Evolutionary conservation across 163 green algal genomes (phyloP).

Genomic region (Chlamydomonas reinhardtii): DNA sequence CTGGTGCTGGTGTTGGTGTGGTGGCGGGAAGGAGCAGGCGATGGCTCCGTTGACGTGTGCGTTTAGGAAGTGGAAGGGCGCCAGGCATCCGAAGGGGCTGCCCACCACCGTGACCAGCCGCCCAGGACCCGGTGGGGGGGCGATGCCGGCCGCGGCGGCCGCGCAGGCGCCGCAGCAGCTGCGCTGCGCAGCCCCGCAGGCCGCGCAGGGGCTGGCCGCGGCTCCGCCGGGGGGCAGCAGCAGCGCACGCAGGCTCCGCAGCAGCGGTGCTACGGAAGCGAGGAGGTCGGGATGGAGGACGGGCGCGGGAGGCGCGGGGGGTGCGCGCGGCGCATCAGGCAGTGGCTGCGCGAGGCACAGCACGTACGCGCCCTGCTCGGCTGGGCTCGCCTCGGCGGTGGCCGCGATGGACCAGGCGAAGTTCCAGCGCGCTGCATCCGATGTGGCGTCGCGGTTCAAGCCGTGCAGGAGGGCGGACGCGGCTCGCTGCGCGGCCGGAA

Average conservation of each 20-base stretch:
- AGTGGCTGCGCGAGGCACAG: constrained; percentile 27
- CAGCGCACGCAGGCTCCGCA: too few species aligned
- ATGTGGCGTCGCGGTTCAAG: constrained; percentile 1
- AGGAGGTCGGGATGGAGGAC: too few species aligned
- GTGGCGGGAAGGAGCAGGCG: constrained; percentile 27
- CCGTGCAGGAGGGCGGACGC: constrained; percentile 6
- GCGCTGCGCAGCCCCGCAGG: too few species aligned
- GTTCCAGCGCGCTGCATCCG: not conserved
- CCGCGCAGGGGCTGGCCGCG: too few species aligned
- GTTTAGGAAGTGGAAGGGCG: constrained; percentile 70
- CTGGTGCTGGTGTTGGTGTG: not conserved
- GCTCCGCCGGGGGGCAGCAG: too few species aligned
- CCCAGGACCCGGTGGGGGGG: not conserved
- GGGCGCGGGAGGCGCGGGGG: too few species aligned
- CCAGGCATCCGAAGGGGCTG: constrained; percentile 73
- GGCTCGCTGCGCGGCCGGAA: not conserved
- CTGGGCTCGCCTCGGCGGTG: not conserved
- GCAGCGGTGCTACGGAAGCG: too few species aligned
- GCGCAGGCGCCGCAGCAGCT: not conserved
- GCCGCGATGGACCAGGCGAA: constrained; percentile 21
- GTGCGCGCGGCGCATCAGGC: too few species aligned
- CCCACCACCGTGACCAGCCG: constrained; percentile 42
- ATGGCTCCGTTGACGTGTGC: constrained; percentile 56
- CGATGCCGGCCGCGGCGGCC: not conserved
- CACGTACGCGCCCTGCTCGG: constrained; percentile 19